These are phyloP conservation scores for Cubamyces lactineus DNA, from an alignment of 768 basidiomycete genomes.

Conservation along the genomic window DNA sequence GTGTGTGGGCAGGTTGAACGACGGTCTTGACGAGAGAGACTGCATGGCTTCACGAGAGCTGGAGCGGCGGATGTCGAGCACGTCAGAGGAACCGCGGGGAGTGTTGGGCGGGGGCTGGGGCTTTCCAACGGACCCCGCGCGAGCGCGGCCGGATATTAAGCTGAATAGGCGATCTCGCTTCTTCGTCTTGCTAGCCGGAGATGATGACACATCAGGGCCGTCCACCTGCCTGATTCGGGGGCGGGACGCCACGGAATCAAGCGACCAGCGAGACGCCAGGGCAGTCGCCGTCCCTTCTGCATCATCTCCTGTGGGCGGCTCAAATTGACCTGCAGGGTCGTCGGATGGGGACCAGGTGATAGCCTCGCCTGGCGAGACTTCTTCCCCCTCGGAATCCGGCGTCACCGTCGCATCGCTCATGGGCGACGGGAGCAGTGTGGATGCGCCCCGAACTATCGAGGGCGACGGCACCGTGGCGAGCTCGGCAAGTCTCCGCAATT, in stretches of 20 bases:
- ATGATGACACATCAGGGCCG: conserved; percentile 23
- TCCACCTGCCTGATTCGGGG: conserved; percentile 24
- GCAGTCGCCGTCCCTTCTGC: conserved; percentile 17
- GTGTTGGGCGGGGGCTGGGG: conserved; percentile 25
- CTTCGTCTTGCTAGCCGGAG: conserved; percentile 22
- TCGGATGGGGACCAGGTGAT: conserved; percentile 18
- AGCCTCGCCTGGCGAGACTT: conserved; percentile 17
- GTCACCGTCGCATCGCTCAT: conserved; percentile 18
- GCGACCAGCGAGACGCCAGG: conserved; percentile 34
- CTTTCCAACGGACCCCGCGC: conserved; percentile 33
- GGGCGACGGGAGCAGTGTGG: conserved; percentile 16
- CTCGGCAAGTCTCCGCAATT: conserved; percentile 30
- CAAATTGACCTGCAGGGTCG: background rate
- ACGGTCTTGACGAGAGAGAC: conserved; percentile 15
- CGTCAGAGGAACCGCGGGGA: conserved; percentile 23
- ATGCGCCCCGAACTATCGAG: conserved; percentile 6
- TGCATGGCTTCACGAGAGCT: conserved; percentile 20
- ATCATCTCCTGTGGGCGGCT: background rate
- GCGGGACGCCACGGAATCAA: conserved; percentile 31
- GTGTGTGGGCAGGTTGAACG: conserved; percentile 11
- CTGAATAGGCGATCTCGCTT: conserved; percentile 35
- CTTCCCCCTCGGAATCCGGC: conserved; percentile 5
- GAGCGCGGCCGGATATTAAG: conserved; percentile 32
- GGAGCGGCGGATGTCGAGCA: conserved; percentile 25
- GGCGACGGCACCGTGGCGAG: conserved; percentile 30